These are phyloP conservation scores for Fusarium dimerum DNA, from an alignment of 2,329 filamentous ascomycete species.

Conservation along the genomic window DNA sequence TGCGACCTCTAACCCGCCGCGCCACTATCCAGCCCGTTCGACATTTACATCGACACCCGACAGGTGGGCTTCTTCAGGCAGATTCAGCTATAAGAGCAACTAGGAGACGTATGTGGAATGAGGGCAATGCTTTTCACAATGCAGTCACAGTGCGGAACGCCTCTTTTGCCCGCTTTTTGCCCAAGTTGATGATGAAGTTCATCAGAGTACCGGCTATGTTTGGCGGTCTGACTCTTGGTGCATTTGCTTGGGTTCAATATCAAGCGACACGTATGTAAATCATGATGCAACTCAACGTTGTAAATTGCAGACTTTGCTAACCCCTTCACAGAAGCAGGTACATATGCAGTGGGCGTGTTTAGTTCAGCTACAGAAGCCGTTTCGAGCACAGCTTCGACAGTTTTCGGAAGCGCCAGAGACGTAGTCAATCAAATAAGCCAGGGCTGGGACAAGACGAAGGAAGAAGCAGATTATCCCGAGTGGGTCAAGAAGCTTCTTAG, in stretches of 20 bases:
- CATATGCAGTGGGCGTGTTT: slow-evolving; percentile 64
- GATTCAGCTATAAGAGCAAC: slow-evolving; percentile 63
- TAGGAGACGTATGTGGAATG: slow-evolving; percentile 71
- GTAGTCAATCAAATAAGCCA: slow-evolving; percentile 77
- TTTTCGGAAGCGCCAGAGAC: slow-evolving; percentile 72
- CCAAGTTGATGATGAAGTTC: slow-evolving; percentile 89
- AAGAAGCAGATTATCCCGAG: slow-evolving; percentile 67
- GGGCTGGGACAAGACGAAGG: slow-evolving; percentile 84
- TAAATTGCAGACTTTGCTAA: slow-evolving; percentile 24
- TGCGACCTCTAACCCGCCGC: slow-evolving; percentile 67
- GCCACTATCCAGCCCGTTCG: slow-evolving; percentile 56
- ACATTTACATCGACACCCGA: slow-evolving; percentile 66
- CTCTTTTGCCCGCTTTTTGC: slow-evolving; percentile 68
- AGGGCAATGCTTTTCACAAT: slow-evolving; percentile 84
- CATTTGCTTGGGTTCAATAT: slow-evolving; percentile 91
- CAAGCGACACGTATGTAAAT: slow-evolving; percentile 77
- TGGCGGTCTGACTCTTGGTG: slow-evolving; percentile 83
- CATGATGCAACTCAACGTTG: not conserved
- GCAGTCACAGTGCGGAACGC: slow-evolving; percentile 63
- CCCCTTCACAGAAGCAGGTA: slow-evolving; percentile 45
- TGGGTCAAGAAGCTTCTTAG: slow-evolving; percentile 78
- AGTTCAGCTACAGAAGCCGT: slow-evolving; percentile 72
- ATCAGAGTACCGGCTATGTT: slow-evolving; percentile 86
- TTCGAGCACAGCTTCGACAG: slow-evolving; percentile 63
- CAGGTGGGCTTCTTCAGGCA: slow-evolving; percentile 68